Evolutionary conservation across 371 early-diverging fungal genomes (phyloP).

Genomic region (Paramicrosporidium saccamoebae): DNA sequence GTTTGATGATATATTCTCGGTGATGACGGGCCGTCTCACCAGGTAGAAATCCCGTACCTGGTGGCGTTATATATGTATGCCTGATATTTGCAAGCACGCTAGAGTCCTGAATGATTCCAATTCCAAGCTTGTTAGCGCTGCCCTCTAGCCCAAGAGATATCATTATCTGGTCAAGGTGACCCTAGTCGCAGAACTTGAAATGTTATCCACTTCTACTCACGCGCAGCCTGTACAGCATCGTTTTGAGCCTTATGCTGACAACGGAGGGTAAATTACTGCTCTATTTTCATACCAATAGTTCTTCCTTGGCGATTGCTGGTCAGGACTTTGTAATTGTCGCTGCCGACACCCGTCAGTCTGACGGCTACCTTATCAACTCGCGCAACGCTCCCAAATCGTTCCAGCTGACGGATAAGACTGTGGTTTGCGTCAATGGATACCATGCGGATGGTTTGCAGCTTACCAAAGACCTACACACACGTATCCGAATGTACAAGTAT

Average conservation of each 20-base stretch:
- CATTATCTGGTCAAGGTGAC: conserved; percentile 6
- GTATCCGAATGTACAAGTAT: conserved; percentile 45
- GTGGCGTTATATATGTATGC: conserved; percentile 84
- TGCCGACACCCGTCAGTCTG: conserved; percentile 87
- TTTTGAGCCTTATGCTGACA: not conserved
- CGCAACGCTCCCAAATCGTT: conserved; percentile 77
- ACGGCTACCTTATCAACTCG: conserved; percentile 79
- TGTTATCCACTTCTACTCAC: conserved; percentile 1
- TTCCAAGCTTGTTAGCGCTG: conserved; percentile 95
- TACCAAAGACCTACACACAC: conserved; percentile 27
- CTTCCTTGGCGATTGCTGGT: conserved; percentile 74
- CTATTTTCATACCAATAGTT: conserved; percentile 11
- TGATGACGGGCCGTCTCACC: conserved; percentile 91
- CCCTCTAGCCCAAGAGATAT: conserved; percentile 70
- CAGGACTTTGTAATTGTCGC: conserved; percentile 80
- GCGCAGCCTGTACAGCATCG: too few relatives aligned
- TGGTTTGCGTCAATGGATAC: conserved; percentile 70
- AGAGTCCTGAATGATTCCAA: conserved; percentile 54
- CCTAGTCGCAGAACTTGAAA: not conserved
- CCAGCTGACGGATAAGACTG: conserved; percentile 47
- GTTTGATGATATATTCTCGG: conserved; percentile 30
- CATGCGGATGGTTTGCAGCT: conserved; percentile 77
- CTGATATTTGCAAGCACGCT: conserved; percentile 67
- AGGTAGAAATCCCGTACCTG: conserved; percentile 91
- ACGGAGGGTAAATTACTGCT: not conserved